phyloP scores from a whole-genome alignment of 1,139 yeast genomes.

The Candida sp. region DNA sequence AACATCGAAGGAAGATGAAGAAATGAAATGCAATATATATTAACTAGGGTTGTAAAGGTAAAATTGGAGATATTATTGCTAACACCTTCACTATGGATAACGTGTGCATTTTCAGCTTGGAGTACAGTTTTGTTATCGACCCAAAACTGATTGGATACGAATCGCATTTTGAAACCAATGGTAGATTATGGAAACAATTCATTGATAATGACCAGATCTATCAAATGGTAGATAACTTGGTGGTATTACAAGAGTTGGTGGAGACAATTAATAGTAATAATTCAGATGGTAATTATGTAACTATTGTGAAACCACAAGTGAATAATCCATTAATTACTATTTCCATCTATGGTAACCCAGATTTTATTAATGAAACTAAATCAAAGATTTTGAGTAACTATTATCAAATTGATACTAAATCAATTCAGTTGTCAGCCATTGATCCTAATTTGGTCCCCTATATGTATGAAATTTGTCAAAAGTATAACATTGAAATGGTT shows the following conservation, averaged over 20 bases:
- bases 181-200: constrained; percentile 31
- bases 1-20: neutral
- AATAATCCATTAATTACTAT: constrained; percentile 28
- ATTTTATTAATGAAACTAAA: constrained; percentile 26
- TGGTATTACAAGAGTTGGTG: constrained; percentile 12
- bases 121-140: constrained; percentile 32
- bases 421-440: constrained; percentile 22
- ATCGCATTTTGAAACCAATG: constrained; percentile 26
- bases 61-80: neutral
- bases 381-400: constrained; percentile 26
- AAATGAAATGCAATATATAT: neutral
- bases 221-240: constrained; percentile 25
- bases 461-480: constrained; percentile 40
- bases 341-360: constrained; percentile 26
- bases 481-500: constrained; percentile 45
- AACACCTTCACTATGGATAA: constrained; percentile 9
- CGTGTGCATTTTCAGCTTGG: constrained; percentile 25
- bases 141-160: constrained; percentile 14
- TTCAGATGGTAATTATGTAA: constrained; percentile 17
- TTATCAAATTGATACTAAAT: constrained; percentile 32
- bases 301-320: constrained; percentile 25
- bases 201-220: constrained; percentile 6
- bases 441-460: constrained; percentile 22
- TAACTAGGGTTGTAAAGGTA: neutral
- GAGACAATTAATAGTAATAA: constrained; percentile 16